phyloP scores from a whole-genome alignment of 805 yeast genomes.

The Yamadazyma akitaensis region DNA sequence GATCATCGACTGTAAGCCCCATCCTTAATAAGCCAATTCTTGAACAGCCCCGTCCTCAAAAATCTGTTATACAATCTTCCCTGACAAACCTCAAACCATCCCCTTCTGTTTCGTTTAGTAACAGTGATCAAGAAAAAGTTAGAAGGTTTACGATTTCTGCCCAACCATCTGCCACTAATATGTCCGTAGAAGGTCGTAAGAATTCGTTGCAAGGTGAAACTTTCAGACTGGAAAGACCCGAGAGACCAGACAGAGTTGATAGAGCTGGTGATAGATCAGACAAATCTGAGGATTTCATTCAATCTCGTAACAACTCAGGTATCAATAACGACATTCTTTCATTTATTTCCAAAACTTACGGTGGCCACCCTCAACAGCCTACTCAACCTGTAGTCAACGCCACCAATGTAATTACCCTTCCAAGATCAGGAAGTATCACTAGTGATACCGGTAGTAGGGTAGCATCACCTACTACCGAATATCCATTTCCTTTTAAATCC shows the following conservation, averaged over 20 bases:
- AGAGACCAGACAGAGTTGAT: background rate
- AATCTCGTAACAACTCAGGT: constrained; percentile 12
- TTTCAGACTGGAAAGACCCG: background rate
- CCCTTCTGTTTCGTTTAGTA: constrained; percentile 26
- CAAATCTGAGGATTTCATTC: background rate
- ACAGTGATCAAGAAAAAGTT: constrained; percentile 34
- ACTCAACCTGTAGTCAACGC: constrained; percentile 6
- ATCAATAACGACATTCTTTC: constrained; percentile 11
- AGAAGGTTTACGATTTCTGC: constrained; percentile 43
- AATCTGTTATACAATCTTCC: background rate
- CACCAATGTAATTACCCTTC: constrained; percentile 1
- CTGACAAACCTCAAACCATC: constrained; percentile 9
- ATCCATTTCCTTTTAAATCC: background rate
- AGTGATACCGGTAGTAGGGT: constrained; percentile 12
- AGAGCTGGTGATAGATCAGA: background rate
- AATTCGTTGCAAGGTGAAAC: constrained; percentile 6
- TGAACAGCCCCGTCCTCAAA: constrained; percentile 8
- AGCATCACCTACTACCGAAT: constrained; percentile 10
- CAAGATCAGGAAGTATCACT: background rate
- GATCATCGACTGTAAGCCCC: background rate
- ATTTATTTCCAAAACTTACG: constrained; percentile 11
- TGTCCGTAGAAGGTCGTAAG: constrained; percentile 12
- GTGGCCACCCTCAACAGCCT: constrained; percentile 6
- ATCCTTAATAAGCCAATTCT: background rate
- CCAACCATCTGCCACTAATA: constrained; percentile 36